Evolutionary conservation across 495 filamentous ascomycete species (phyloP).

Genomic region (Penicillium roqueforti): DNA sequence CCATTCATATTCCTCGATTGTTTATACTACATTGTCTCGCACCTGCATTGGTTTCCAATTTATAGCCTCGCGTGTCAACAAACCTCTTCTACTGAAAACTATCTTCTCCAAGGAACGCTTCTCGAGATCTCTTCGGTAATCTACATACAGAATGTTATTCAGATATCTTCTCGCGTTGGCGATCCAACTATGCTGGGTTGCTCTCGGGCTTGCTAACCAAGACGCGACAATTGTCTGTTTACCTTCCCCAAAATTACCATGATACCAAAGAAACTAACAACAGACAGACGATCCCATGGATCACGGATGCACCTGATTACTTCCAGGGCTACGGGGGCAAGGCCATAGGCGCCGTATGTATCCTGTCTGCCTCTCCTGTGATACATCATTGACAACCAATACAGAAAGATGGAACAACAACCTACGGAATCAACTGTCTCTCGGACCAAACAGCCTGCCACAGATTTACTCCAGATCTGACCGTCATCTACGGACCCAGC

Average conservation of each 20-base stretch:
- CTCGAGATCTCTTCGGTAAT: neutral
- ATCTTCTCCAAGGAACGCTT: neutral
- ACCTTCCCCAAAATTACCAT: neutral
- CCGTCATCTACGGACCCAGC: neutral
- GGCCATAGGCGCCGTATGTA: neutral
- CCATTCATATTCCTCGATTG: neutral
- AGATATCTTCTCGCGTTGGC: neutral
- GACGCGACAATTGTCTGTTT: constrained; percentile 2
- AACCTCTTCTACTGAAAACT: too few relatives aligned
- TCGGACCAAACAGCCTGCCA: neutral
- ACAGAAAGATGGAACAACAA: neutral
- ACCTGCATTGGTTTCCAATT: neutral
- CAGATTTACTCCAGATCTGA: constrained; percentile 4
- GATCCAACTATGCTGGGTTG: constrained; percentile 1
- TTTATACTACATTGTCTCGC: neutral
- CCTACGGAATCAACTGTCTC: constrained; percentile 7
- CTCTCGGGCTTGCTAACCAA: neutral
- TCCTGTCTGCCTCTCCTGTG: neutral
- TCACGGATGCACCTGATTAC: constrained; percentile 1
- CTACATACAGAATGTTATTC: neutral
- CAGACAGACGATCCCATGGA: constrained; percentile 3
- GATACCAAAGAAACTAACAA: neutral
- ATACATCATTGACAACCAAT: neutral
- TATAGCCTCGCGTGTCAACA: neutral
- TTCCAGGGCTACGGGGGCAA: constrained; percentile 6